These are phyloP conservation scores for Brassica balearica DNA, from an alignment of 441 rosid genomes.

Conservation along the genomic window DNA sequence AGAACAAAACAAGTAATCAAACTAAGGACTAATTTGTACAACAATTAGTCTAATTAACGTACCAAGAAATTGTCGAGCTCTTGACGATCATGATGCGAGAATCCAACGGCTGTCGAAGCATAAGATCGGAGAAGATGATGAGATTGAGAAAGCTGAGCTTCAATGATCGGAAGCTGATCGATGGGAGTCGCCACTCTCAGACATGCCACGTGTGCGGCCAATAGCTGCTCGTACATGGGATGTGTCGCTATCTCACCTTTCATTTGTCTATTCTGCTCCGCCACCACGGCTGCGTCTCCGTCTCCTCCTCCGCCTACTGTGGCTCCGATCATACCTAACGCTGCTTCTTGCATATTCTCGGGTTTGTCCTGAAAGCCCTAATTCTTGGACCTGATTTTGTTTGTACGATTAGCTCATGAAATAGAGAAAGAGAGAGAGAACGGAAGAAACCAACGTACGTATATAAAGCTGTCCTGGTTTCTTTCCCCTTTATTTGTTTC, in stretches of 20 bases:
- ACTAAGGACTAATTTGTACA: background rate
- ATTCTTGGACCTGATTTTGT: conserved; percentile 43
- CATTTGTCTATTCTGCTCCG: conserved; percentile 61
- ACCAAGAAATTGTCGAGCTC: conserved; percentile 95
- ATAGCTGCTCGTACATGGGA: conserved; percentile 83
- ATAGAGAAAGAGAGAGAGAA: conserved; percentile 28
- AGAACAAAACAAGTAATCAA: conserved; percentile 13
- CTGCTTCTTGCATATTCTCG: conserved; percentile 72
- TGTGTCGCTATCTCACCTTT: conserved; percentile 89
- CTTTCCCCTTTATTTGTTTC: conserved; percentile 16
- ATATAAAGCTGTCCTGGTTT: conserved; percentile 38
- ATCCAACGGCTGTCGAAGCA: conserved; percentile 57
- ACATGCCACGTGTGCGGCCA: conserved; percentile 89
- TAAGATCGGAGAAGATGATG: conserved; percentile 84
- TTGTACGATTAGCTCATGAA: conserved; percentile 15
- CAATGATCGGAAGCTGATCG: conserved; percentile 91
- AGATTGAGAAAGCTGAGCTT: conserved; percentile 87
- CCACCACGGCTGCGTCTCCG: conserved; percentile 54
- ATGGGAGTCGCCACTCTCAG: conserved; percentile 94
- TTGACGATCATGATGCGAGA: conserved; percentile 68
- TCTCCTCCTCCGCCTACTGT: conserved; percentile 52
- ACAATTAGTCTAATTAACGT: conserved; percentile 20
- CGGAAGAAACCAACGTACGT: conserved; percentile 20
- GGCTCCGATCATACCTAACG: conserved; percentile 71
- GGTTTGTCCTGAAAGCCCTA: conserved; percentile 29